Percentiles rank a stretch among this genome's conserved stretches.
These are phyloP conservation scores for Stevia rebaudiana DNA, from an alignment of 140 eudicot species.

Conservation along the genomic window DNA sequence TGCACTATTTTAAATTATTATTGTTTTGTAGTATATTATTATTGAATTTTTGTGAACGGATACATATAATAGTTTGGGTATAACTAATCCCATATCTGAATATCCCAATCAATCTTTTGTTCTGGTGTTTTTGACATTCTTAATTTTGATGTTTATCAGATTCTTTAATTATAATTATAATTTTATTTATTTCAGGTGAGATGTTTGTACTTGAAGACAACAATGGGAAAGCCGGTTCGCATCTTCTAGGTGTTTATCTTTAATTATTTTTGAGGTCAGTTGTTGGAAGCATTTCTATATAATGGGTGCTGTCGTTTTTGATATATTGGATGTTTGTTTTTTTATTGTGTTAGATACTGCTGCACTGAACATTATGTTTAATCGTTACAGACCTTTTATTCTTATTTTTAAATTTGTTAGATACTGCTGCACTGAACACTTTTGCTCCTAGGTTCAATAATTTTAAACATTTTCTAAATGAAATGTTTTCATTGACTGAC, in stretches of 20 bases:
- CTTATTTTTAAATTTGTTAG: neutral
- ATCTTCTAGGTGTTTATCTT: slow-evolving; percentile 39
- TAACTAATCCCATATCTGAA: too few relatives aligned
- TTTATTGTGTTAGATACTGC: slow-evolving; percentile 12
- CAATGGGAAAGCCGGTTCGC: slow-evolving; percentile 77
- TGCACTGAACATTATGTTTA: neutral
- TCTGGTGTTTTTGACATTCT: neutral
- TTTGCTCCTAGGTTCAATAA: too few relatives aligned
- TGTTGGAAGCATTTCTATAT: slow-evolving; percentile 12
- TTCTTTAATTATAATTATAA: neutral
- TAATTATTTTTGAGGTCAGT: slow-evolving; percentile 10
- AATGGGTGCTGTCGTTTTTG: slow-evolving; percentile 25
- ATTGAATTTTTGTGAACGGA: too few relatives aligned
- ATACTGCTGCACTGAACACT: neutral
- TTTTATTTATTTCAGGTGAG: slow-evolving; percentile 42
- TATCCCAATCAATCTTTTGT: neutral
- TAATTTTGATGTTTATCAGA: neutral
- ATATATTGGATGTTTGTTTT: slow-evolving; percentile 17
- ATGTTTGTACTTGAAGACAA: slow-evolving; percentile 73
- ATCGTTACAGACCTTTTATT: slow-evolving; percentile 2
- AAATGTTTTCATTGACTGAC: too few relatives aligned
- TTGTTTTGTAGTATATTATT: too few relatives aligned
- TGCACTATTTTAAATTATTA: too few relatives aligned
- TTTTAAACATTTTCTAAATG: too few relatives aligned
- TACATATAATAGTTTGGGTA: too few relatives aligned